Evolutionary conservation across 371 early-diverging fungal genomes (phyloP).

Genomic region (Rhizopus delemar): DNA sequence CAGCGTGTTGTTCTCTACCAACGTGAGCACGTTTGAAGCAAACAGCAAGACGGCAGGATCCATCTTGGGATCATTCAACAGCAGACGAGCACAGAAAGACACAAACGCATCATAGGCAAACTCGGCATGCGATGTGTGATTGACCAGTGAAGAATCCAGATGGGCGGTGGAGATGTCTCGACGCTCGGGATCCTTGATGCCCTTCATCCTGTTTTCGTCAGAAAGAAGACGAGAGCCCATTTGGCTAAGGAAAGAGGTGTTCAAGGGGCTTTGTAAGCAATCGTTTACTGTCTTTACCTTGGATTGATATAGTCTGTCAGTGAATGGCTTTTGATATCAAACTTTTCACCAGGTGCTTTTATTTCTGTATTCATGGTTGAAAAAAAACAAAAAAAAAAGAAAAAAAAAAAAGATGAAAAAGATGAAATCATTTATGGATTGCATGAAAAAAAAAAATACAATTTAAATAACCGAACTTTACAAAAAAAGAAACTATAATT

Average conservation of each 20-base stretch:
- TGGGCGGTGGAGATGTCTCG: slow-evolving; percentile 9
- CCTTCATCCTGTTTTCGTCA: background rate
- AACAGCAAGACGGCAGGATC: slow-evolving; percentile 11
- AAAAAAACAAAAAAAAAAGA: slow-evolving; percentile 4
- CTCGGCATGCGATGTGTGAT: background rate
- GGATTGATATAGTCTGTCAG: slow-evolving; percentile 9
- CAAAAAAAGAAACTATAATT: background rate
- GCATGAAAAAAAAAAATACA: background rate
- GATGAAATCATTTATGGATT: background rate
- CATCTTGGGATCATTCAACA: background rate
- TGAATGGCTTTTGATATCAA: slow-evolving; percentile 7
- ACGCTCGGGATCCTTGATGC: background rate
- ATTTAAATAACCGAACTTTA: background rate
- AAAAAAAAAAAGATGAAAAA: background rate
- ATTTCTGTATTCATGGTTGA: slow-evolving; percentile 11
- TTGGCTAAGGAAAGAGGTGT: background rate
- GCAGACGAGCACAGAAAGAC: slow-evolving; percentile 9
- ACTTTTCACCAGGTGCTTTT: slow-evolving; percentile 28
- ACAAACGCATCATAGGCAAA: slow-evolving; percentile 23
- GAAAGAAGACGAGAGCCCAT: background rate
- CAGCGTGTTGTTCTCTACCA: background rate
- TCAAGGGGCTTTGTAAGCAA: background rate
- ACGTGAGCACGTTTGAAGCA: slow-evolving; percentile 15
- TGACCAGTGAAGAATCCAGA: background rate
- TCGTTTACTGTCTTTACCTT: slow-evolving; percentile 1